Base-by-base conservation (phyloP, 768 basidiomycete species). In the Dentipellis sp. region DNA sequence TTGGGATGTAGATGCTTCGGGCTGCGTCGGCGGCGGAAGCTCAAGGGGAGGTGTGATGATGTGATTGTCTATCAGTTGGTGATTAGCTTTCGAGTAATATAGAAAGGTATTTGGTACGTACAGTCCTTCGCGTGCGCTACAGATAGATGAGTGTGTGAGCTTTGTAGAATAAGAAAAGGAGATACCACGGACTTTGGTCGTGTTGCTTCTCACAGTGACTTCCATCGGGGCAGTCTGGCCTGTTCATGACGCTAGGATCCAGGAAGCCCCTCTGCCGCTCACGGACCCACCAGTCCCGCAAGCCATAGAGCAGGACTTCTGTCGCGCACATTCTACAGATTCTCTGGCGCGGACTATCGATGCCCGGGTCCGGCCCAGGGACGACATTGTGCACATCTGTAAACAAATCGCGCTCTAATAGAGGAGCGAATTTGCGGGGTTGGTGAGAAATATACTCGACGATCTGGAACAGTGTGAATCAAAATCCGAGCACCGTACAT, bases 261-360 rank as follows among this genome's bases (percentile, higher is more conserved):
- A 86, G 67, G 59, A 79, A 76, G 14, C 84, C 88, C 63, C 83
- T 86, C 69, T 74, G 77, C 29, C 89, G 79, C 68, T 91, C 88
- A 51, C 84, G 74, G 36, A 91, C 71, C 88, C 90, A 91, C 89
- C 89, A 92, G 39, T 84, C 87, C 58, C 77, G 81, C 46, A 91
- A 64, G 10, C 89, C 89, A 74, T 82, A 88, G 2, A 91, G 71
- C 16, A 91, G 72, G 2, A 90, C 77, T 66, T 91, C 88, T 0
- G 82, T 75, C 1, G 90, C 86, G 65, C 89, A 92, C 42, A 80
- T 68, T 59, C 89, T 74, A 65, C 89, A 92, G 45, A 84, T 80
- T 50, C 73, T 77, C 48, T 67, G 75, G 21, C 84, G 78, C n/a
- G 85, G 80, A 2, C 79, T 76, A 22, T 75, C 74, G 3, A 82